Base-by-base conservation (phyloP, 148 eudicot genomes). In the Camellia lanceoleosa region DNA sequence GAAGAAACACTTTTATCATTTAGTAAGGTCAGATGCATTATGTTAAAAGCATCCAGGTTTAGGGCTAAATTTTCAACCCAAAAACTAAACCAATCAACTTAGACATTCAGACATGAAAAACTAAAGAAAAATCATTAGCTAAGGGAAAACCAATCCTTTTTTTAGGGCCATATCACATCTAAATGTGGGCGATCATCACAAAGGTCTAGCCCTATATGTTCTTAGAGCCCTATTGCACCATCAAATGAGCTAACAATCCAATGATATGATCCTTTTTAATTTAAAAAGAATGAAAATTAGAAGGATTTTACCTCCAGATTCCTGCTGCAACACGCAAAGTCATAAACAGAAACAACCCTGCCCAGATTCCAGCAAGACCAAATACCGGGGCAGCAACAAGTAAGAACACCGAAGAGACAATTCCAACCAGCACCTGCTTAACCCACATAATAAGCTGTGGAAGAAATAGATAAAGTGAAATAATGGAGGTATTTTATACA, bases 301-400 rank as follows among this genome's bases (percentile, higher is more conserved):
- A 20, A 19, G 4, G 44, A 79, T 14, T 72, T 85, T 82, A 95
- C 99, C 99, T 90, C 90, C 89, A 93, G 71, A 87, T 71, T 82
- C 99, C 99, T 76, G 97, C 97, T 66, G 85, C 87, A 12, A 93
- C 97, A 52, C 99, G 94, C 89, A 95, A 86, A 81, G 85, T 84
- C 97, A 95, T 93, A 79, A 95, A 95, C 82, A 95, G 84, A 88
- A 93, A 93, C 78, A 95, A 81, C 58, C 97, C 99, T 5, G 88
- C 58, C 99, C 97, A 95, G 51, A 95, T 87, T 52, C 97, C 97
- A 80, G 89, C 83, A 76, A 95, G 93, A 79, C 99, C 99, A 76
- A 56, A 89, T 41, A 58, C 78, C 84, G 97, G 93, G 84, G 90
- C 89, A 77, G 88, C 88, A 46, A 85, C 68, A 69, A 95, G 85